Base-by-base conservation (phyloP, 768 basidiomycete genomes). In the Pisolithus sp. region DNA sequence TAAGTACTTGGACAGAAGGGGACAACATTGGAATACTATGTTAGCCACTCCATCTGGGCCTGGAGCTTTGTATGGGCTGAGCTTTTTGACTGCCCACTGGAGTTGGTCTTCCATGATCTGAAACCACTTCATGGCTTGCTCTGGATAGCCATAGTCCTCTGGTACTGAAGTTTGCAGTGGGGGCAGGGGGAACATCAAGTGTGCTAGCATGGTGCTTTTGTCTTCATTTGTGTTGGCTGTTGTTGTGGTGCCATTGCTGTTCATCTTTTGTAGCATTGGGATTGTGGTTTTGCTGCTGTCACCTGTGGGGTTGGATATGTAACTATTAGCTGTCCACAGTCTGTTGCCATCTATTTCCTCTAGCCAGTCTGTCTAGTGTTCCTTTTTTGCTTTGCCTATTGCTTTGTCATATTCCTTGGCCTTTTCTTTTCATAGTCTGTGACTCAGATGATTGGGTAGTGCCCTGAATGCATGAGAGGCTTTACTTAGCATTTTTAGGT, bases 21-120 rank as follows among this genome's bases (percentile, higher is more conserved):
- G 13, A 13, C 53, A 53, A 5, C 61, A 43, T 5, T 37, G 60
- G 17, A 62, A 54, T 0, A 65, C 54, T 0, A 55, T 38, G 37
- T 71, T 71, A 7, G 31, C 6, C 0, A 68, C 65, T 1, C 59
- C 59, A 28, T 69, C 65, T 5, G 61, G 62, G 1, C 64, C 61
- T 8, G 49, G 53, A 1, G 59, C 59, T 46, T 66, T 59, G 53
- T 59, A 56, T 1, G 57, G 57, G 0, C 23, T 34, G 1, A 66
- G 55, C 2, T 49, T 39, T 0, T 10, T 21, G 2, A 68, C 53
- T 0, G 54, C 52, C 0, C 38, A 4, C 0, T 4, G 0, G 4
- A 69, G 58, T n/a, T 61, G 57, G 2, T 52, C 49, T 3, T 52
- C 12, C 0, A 59, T 57, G 17, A 65, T 51, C 15, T 53, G 46